phyloP scores from a whole-genome alignment of 441 rosid species.

The Corymbia citriodora region DNA sequence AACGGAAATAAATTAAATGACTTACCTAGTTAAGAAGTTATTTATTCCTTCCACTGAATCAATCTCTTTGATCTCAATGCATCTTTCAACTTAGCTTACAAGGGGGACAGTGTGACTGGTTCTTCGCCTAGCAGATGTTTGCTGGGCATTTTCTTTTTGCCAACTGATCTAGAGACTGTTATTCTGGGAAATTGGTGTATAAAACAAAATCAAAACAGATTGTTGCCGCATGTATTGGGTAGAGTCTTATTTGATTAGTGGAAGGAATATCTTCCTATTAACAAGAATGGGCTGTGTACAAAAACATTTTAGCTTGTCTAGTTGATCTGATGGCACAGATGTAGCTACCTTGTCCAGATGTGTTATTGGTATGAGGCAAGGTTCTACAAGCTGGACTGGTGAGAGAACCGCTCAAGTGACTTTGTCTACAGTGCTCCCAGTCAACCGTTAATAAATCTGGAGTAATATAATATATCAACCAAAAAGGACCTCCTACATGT shows the following conservation, averaged over 20 bases:
- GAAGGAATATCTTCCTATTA: background rate
- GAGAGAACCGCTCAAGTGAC: background rate
- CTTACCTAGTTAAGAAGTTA: background rate
- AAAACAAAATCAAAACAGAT: background rate
- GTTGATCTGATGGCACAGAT: background rate
- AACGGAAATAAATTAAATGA: background rate
- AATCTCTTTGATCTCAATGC: background rate
- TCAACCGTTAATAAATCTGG: background rate
- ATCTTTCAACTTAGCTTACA: background rate
- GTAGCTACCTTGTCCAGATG: background rate
- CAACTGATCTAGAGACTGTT: background rate
- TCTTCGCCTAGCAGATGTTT: background rate
- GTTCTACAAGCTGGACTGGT: background rate
- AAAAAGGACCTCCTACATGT: background rate
- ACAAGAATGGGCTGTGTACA: background rate
- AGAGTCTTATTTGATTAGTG: background rate
- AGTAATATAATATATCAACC: background rate
- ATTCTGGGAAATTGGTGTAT: background rate
- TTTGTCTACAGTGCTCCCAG: background rate
- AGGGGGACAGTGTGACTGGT: background rate
- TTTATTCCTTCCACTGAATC: background rate
- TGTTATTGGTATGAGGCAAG: background rate
- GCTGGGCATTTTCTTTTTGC: background rate
- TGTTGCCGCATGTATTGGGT: background rate
- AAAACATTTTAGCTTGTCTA: background rate